Percentiles rank a stretch among this genome's conserved stretches.
Conservation (phyloP, 164 flowering plant genomes). For the Vitis rotundifolia region DNA sequence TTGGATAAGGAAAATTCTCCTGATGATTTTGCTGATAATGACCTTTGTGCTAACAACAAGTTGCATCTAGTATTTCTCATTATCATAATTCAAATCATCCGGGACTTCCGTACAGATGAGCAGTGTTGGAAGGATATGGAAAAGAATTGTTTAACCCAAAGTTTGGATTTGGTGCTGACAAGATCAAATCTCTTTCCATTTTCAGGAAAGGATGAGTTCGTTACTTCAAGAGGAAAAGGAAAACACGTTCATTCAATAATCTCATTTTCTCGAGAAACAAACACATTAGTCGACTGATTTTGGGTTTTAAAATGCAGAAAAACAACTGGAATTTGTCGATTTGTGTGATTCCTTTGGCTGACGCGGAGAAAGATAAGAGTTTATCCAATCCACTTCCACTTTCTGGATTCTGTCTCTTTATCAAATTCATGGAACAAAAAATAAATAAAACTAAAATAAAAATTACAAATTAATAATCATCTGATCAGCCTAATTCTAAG, state of each 20-base stretch:
- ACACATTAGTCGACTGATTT: no score
- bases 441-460: not conserved
- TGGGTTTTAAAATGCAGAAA: no score
- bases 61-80: conserved; percentile 13
- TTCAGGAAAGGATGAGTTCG: no score
- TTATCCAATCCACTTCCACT: conserved; percentile 25
- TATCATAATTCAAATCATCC: not conserved
- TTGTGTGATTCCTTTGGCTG: conserved; percentile 8
- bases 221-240: no score
- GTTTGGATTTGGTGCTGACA: no score
- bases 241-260: no score
- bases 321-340: no score
- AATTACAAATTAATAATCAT: not conserved
- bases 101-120: conserved; percentile 4
- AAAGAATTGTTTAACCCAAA: no score
- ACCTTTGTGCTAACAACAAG: conserved; percentile 23
- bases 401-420: conserved; percentile 21
- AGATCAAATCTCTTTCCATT: no score
- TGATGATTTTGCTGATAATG: conserved; percentile 31
- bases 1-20: conserved; percentile 41
- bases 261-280: no score
- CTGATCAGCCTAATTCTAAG: no score
- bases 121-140: not conserved
- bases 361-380: conserved; percentile 30
- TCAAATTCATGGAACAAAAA: conserved; percentile 8